Conservation (phyloP, 148 eudicot genomes). For the Rhododendron griersonianum region DNA sequence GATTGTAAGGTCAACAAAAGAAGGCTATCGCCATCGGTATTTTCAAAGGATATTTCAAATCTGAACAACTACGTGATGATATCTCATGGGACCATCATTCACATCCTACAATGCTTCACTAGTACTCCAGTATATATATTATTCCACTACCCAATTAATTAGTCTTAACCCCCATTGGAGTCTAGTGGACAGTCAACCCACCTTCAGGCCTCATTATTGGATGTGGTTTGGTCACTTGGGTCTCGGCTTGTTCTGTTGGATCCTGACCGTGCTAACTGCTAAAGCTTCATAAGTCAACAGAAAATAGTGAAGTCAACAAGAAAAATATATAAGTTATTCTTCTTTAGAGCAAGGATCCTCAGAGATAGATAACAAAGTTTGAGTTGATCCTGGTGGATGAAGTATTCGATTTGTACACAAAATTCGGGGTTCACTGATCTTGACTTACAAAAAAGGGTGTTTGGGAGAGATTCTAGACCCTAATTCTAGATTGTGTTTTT, state of each 20-base stretch:
- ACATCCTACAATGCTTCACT: not conserved
- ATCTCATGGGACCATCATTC: not conserved
- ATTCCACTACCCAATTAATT: not conserved
- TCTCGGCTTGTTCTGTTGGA: not conserved
- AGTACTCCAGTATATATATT: not conserved
- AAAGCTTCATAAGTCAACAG: not conserved
- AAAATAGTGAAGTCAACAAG: not conserved
- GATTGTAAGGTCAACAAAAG: slow-evolving; percentile 22
- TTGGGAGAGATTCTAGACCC: too few relatives aligned
- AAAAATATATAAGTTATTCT: not conserved
- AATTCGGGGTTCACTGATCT: not conserved
- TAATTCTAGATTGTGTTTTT: too few relatives aligned
- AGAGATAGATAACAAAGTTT: too few relatives aligned
- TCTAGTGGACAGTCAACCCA: slow-evolving; percentile 21
- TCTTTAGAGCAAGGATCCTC: not conserved
- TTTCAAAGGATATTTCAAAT: slow-evolving; percentile 3
- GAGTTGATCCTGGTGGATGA: not conserved
- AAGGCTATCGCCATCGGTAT: slow-evolving; percentile 1
- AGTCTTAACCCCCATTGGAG: slow-evolving; percentile 12
- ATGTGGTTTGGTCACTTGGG: not conserved
- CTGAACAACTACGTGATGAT: not conserved
- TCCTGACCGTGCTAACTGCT: not conserved
- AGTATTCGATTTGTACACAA: not conserved
- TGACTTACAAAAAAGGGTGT: too few relatives aligned
- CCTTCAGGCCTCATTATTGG: not conserved